Evolutionary conservation across 2,329 filamentous ascomycete genomes (phyloP), one percentile per base, ranked within the genome.

Genomic region (Lasiodiplodia sp.): DNA sequence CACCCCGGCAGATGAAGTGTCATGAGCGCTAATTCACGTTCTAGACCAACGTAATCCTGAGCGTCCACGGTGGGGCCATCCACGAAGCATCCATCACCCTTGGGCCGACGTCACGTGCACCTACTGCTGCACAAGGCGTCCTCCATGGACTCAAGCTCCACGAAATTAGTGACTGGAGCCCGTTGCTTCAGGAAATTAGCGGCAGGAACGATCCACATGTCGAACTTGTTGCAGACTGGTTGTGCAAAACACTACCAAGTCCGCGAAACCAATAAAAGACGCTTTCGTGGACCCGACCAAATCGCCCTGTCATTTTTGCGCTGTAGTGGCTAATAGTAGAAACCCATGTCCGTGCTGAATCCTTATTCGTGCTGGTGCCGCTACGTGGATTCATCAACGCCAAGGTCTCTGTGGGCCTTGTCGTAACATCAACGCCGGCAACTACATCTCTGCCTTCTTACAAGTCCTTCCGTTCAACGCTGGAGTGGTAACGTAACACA

Each of bases 121-220:
- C 51, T 21, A 14, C 11, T 8, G 40, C 16, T n/a, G 58, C 25
- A 21, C 40, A 63, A 14, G 21, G 58, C 58, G n/a, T 28, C 10
- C 47, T 64, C 21, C 64, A 78, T 6, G 82, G 79, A 25, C 79
- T 78, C 55, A 82, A 81, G 21, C 71, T 88, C 21, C 85, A 87
- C 67, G 83, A 87, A 62, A 81, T 88, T 23, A 71, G 74, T 14
- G 74, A 81, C 57, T 85, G 83, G 80, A 69, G 68, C 7, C 60
- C 53, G 3, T 28, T 25, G 68, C 21, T 67, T 72, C 11, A 52
- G 51, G 11, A 52, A 25, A 34, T 7, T n/a, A 25, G 34, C 55
- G 67, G 12, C 34, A 64, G 14, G 57, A 51, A 51, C 53, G 25
- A 18, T 12, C 34, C 62, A 60, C 7, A 37, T 11, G 28, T 25